Conservation (phyloP, 2,329 filamentous ascomycete genomes). For the Fusarium scirpi region DNA sequence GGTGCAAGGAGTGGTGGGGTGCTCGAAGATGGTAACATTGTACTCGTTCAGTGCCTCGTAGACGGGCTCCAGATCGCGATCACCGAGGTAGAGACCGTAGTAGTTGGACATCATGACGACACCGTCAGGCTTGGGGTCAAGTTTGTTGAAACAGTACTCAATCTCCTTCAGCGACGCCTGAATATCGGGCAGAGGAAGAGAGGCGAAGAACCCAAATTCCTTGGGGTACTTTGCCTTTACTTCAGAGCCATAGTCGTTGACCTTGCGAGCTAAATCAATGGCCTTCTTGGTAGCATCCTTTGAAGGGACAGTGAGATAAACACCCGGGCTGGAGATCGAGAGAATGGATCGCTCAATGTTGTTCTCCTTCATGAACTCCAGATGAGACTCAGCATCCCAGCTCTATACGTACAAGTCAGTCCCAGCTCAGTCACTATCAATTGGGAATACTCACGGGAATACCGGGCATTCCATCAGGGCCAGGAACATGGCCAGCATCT, state of each 20-base stretch:
- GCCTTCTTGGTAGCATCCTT: slow-evolving; percentile 2
- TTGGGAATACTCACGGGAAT: background rate
- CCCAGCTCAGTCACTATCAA: fast-evolving
- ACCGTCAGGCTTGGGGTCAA: slow-evolving; percentile 6
- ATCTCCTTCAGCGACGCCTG: slow-evolving; percentile 18
- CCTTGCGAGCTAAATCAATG: background rate
- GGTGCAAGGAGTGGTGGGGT: slow-evolving; percentile 21
- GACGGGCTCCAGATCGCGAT: slow-evolving; percentile 8
- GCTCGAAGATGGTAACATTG: slow-evolving; percentile 24
- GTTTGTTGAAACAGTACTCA: background rate
- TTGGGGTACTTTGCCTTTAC: slow-evolving; percentile 16
- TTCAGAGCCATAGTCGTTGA: slow-evolving; percentile 11
- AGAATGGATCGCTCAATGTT: slow-evolving; percentile 11
- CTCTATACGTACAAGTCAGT: fast-evolving
- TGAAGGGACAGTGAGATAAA: slow-evolving; percentile 14
- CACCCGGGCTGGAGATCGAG: slow-evolving; percentile 16
- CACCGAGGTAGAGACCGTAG: slow-evolving; percentile 16
- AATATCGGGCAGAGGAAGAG: slow-evolving; percentile 14
- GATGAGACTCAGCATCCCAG: slow-evolving; percentile 17
- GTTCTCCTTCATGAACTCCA: slow-evolving; percentile 22
- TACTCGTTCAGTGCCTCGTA: slow-evolving; percentile 7
- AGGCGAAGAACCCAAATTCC: slow-evolving; percentile 11
- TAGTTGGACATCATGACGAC: slow-evolving; percentile 29
- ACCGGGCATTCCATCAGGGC: slow-evolving; percentile 11
- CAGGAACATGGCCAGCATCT: slow-evolving; percentile 8